Percentiles rank a stretch among this genome's conserved stretches.
Conservation (phyloP, 768 basidiomycete genomes). For the Leccinum arenicola region DNA sequence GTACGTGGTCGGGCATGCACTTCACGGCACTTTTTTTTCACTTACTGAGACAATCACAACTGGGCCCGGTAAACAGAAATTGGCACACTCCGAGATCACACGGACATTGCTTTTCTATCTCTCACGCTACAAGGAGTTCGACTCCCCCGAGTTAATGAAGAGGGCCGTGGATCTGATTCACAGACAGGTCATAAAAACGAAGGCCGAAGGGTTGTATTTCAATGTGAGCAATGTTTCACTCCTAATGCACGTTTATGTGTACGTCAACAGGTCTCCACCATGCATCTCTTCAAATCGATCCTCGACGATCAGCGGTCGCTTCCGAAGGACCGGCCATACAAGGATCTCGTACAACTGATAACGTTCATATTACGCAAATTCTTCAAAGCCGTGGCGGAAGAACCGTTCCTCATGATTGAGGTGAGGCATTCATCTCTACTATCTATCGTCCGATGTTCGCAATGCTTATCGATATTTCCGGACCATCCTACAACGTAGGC, state of each 20-base stretch:
- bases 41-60: slow-evolving; percentile 18
- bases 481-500: slow-evolving; percentile 43
- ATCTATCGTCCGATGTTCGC: slow-evolving; percentile 14
- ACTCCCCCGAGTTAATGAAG: slow-evolving; percentile 76
- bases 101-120: slow-evolving; percentile 83
- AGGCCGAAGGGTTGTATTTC: slow-evolving; percentile 95
- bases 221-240: slow-evolving; percentile 52
- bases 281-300: slow-evolving; percentile 85
- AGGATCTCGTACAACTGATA: slow-evolving; percentile 82
- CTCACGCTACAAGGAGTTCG: slow-evolving; percentile 79
- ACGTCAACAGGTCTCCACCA: slow-evolving; percentile 72
- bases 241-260: slow-evolving; percentile 11
- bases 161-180: slow-evolving; percentile 87
- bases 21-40: slow-evolving; percentile 11
- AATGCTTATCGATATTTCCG: slow-evolving; percentile 19
- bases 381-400: slow-evolving; percentile 86
- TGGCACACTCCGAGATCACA: slow-evolving; percentile 83
- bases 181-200: slow-evolving; percentile 84
- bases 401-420: slow-evolving; percentile 87
- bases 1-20: slow-evolving; percentile 43
- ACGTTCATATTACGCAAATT: slow-evolving; percentile 87
- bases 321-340: slow-evolving; percentile 74
- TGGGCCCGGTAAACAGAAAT: slow-evolving; percentile 57
- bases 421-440: slow-evolving; percentile 44
- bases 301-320: slow-evolving; percentile 76